Base-by-base conservation (phyloP, 345 rosid species). In the Citrus sp. region DNA sequence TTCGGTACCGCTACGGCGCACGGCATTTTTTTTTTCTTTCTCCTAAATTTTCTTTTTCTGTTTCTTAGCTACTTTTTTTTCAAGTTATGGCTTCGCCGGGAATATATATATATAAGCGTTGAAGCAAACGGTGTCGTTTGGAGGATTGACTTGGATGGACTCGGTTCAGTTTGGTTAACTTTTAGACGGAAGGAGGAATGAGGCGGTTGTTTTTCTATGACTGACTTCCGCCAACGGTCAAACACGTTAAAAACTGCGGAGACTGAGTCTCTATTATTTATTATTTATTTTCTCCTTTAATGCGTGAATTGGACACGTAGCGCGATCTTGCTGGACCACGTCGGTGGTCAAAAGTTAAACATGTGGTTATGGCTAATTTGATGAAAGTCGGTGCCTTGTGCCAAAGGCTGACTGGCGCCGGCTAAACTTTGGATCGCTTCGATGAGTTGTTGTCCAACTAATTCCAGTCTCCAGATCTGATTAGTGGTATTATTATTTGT, bases 1-100 rank as follows among this genome's bases (percentile, higher is more conserved):
- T 73, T 84, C 21, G 82, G 63, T 9, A 82, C 80, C 9, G 78
- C 85, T 2, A 82, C 80, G 1, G 80, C 81, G 8, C 82, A 75
- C 35, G 83, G 68, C 87, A 81, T 85, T 13, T 22, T 32, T 30
- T 75, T 2, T 35, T 51, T 65, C 46, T 35, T 51, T 34, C 46
- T 34, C 32, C 61, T 51, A 21, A 35, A 35, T 37, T 35, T 66
- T 66, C 25, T 66, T 9, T 1, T 24, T 8, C 3, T 14, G 2
- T 3, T 73, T 10, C 51, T 46, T 1, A 46, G 51, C 3, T 4
- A 54, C 14, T 12, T 32, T 9, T 19, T 32, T 65, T n/a, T 28
- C 9, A 12, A 13, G 21, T 21, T 22, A 4, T 13, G 34, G 34
- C 24, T 13, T n/a, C 32, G 63, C 40, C 21, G 3, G 24, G 19